Evolutionary conservation across 2,329 filamentous ascomycete genomes (phyloP).

Genomic region (Fusarium mangiferae): DNA sequence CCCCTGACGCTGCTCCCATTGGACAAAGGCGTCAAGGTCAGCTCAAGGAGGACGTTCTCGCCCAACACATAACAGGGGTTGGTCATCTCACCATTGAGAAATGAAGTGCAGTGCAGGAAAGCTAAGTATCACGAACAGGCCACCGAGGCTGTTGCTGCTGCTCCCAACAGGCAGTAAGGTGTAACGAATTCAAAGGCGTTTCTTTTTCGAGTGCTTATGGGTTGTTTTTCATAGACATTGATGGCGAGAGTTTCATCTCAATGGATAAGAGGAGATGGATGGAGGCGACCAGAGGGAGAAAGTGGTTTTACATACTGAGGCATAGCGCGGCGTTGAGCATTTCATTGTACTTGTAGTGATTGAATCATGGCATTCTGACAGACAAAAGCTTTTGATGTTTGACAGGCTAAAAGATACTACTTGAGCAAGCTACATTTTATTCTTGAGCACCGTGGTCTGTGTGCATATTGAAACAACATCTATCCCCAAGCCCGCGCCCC

Average conservation of each 20-base stretch:
- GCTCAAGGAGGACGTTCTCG: slow-evolving; percentile 59
- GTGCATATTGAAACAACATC: slow-evolving; percentile 9
- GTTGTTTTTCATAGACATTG: slow-evolving; percentile 7
- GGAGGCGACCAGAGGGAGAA: not conserved
- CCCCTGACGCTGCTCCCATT: not conserved
- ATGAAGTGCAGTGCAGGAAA: slow-evolving; percentile 46
- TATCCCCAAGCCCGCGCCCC: slow-evolving; percentile 16
- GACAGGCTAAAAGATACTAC: slow-evolving; percentile 28
- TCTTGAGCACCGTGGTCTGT: not conserved
- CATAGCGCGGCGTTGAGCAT: slow-evolving; percentile 51
- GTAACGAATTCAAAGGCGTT: slow-evolving; percentile 27
- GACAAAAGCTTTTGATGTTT: slow-evolving; percentile 33
- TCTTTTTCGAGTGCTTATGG: not conserved
- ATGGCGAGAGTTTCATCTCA: not conserved
- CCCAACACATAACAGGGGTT: slow-evolving; percentile 70
- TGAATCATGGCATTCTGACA: slow-evolving; percentile 33
- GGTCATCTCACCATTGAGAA: slow-evolving; percentile 62
- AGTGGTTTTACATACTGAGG: slow-evolving; percentile 29
- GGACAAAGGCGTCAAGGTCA: slow-evolving; percentile 28
- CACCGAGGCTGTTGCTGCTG: slow-evolving; percentile 20
- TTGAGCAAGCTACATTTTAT: slow-evolving; percentile 12
- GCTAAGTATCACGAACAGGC: slow-evolving; percentile 45
- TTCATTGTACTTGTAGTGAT: slow-evolving; percentile 34
- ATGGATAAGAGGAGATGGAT: not conserved
- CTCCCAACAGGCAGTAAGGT: slow-evolving; percentile 19